Evolutionary conservation across 108 stramenopile genomes (phyloP), one percentile per base, ranked within the genome.

Genomic region (Mediolabrus comicus): DNA sequence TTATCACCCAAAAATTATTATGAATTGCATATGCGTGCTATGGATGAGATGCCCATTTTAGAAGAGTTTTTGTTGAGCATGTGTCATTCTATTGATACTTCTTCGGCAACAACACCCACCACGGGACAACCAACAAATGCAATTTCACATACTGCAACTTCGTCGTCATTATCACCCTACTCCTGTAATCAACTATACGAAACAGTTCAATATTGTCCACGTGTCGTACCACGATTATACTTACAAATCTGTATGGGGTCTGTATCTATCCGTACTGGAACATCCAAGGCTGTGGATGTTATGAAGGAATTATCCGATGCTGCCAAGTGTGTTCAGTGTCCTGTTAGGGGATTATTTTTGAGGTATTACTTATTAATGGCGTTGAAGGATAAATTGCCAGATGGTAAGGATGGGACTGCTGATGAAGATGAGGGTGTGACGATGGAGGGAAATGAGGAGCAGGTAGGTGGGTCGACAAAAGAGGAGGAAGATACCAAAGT

Each of bases 261-360:
- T 17, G 96, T 96, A n/a, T 89, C 97, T 67, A 97, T 99, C 80
- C 88, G 88, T 29, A 82, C 83, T 22, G 84, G 88, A 25, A 87
- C 95, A 59, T 81, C 74, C 13, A 76, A 80, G 10, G 82, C 86
- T 7, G 80, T 78, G 14, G 94, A 89, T 69, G 93, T 99, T 9
- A 83, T 99, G 72, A 80, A 93, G 51, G 99, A 99, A 75, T 66
- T 99, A 36, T 85, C 91, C 25, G 93, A 98, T 78, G 96, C 96
- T 68, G 88, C 92, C 69, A 97, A 97, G 71, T 98, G 98, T 59
- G 99, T 99, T 17, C 99, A 99, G 75, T 97, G 97, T 72, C 99
- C 99, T 5, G 92, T 97, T 68, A 82, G 99, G 17, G 99, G 99
- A 53, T 84, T 99, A 43, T 99, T 99, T 83, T 87, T 99, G 75